Evolutionary conservation across 164 flowering plant genomes (phyloP), one percentile per base, ranked within the genome.

Genomic region (Hamamelis virginiana): DNA sequence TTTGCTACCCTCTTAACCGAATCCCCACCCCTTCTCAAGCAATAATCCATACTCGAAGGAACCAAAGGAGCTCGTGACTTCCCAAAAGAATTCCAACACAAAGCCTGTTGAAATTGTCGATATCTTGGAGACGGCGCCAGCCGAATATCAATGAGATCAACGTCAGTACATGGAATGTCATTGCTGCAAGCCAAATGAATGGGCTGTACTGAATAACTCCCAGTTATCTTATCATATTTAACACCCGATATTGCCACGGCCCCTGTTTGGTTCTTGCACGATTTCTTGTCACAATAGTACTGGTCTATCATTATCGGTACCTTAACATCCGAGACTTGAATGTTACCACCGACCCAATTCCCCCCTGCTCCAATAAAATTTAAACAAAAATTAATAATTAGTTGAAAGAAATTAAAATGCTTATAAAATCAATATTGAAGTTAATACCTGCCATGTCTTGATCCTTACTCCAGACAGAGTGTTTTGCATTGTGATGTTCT

Each of bases 281-380:
- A 3, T 6, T 61, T 59, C 68, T 85, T 86, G 78, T 89, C 94
- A 44, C 97, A 91, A 65, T 91, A 91, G 80, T 74, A 91, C 62
- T 93, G 98, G 70, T 93, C 98, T 12, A 94, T 94, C 74, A 85
- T 79, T 53, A 94, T 77, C 0, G 98, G 98, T 8, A 80, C 80
- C 78, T 80, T 74, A 8, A 91, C 98, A 16, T 88, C 73, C 0
- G 82, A 69, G 4, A 90, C 91, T 69, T 85, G 85, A 69, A 94
- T 86, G 73, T 80, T 84, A 0, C 82, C 0, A 90, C 96, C 0
- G 81, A 78, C 62, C 98, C 97, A 28, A 65, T 43, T 5, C 97
- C 98, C 6, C 98, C 98, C 96, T 89, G 70, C 12, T 51, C 19
- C 12, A 5, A 41, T 51, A 28, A 38, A 19, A 27, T 59, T 59